Evolutionary conservation across 1,139 yeast genomes (phyloP).

Genomic region (Pichia sp.): DNA sequence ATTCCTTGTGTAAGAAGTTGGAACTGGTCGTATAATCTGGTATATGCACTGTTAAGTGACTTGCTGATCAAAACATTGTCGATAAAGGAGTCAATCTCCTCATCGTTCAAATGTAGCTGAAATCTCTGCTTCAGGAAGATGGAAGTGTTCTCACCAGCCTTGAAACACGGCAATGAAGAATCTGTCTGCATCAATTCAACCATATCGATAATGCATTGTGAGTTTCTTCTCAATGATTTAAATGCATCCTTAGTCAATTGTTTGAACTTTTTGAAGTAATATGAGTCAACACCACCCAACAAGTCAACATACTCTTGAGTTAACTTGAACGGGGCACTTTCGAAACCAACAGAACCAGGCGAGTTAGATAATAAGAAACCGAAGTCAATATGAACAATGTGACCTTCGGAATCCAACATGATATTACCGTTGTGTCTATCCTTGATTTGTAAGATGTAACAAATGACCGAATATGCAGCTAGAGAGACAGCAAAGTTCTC

Average conservation of each 20-base stretch:
- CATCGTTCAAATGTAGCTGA: constrained; percentile 66
- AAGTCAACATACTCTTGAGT: constrained; percentile 83
- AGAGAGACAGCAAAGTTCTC: constrained; percentile 76
- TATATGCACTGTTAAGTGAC: constrained; percentile 83
- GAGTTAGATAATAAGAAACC: constrained; percentile 89
- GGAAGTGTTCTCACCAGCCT: constrained; percentile 78
- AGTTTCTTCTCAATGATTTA: constrained; percentile 58
- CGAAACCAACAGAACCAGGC: constrained; percentile 95
- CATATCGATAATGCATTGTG: constrained; percentile 67
- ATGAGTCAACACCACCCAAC: constrained; percentile 69
- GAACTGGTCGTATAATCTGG: constrained; percentile 89
- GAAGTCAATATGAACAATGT: constrained; percentile 90
- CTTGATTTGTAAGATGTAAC: constrained; percentile 83
- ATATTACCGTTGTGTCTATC: constrained; percentile 97
- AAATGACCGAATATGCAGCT: constrained; percentile 83
- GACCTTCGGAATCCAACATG: constrained; percentile 90
- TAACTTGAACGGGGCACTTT: constrained; percentile 92
- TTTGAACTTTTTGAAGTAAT: constrained; percentile 51
- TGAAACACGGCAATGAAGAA: constrained; percentile 84
- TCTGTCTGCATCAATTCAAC: constrained; percentile 94
- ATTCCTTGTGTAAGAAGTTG: constrained; percentile 94
- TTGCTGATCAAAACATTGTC: constrained; percentile 68
- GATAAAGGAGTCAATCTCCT: constrained; percentile 70
- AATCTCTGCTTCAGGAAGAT: constrained; percentile 71
- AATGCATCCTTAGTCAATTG: constrained; percentile 64